A percentile compares a stretch with the other conserved stretches of the same genome.
Conservation (phyloP, 495 filamentous ascomycete genomes). For the Clohesyomyces aquaticus region DNA sequence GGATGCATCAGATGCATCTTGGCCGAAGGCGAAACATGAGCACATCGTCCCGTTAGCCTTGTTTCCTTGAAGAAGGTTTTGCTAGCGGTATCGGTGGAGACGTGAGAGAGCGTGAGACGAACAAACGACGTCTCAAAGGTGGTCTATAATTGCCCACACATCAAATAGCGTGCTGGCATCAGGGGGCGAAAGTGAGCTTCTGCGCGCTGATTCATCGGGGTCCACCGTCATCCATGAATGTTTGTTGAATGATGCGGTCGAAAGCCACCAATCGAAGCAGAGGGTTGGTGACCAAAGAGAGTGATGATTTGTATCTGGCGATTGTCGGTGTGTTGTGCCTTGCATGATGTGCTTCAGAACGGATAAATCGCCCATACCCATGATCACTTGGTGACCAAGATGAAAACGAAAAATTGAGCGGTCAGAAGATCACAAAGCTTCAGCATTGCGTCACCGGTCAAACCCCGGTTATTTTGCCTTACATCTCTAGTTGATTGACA, state of each 20-base stretch:
- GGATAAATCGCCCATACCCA: slow-evolving; percentile 34
- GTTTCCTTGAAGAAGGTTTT: slow-evolving; percentile 9
- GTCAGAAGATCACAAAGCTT: slow-evolving; percentile 35
- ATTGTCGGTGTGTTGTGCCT: slow-evolving; percentile 27
- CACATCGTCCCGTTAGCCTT: slow-evolving; percentile 14
- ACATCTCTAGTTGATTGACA: slow-evolving; percentile 4
- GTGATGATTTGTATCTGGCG: neutral
- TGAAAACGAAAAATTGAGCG: slow-evolving; percentile 9
- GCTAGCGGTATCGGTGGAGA: slow-evolving; percentile 33
- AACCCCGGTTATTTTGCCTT: slow-evolving; percentile 8
- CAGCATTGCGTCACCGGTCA: slow-evolving; percentile 31
- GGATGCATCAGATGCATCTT: slow-evolving; percentile 18
- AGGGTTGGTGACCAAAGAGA: too few relatives aligned
- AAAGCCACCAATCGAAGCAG: too few relatives aligned
- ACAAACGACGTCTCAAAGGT: neutral
- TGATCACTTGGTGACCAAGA: neutral
- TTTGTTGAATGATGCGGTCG: too few relatives aligned
- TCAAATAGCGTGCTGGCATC: neutral
- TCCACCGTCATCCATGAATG: too few relatives aligned
- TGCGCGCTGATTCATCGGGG: slow-evolving; percentile 22
- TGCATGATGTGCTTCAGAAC: slow-evolving; percentile 25
- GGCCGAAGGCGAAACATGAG: slow-evolving; percentile 26
- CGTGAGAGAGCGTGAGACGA: neutral
- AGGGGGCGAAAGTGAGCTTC: slow-evolving; percentile 22
- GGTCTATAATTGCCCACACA: slow-evolving; percentile 2